Evolutionary conservation across 257 asterid genomes (phyloP).

Genomic region (Vinca minor): DNA sequence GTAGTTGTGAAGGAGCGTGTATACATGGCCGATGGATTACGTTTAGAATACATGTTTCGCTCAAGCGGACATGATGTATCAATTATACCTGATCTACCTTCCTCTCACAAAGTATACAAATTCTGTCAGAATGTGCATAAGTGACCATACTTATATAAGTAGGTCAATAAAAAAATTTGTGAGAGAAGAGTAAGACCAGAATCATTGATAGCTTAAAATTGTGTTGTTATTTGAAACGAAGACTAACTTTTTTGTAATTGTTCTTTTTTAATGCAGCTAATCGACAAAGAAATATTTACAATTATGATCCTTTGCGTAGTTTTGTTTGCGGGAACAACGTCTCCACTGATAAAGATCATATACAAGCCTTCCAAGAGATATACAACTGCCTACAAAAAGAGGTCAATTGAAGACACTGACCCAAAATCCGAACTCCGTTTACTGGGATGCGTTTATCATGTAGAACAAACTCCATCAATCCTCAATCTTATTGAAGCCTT

Average conservation of each 20-base stretch:
- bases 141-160: too few relatives aligned
- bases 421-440: constrained; percentile 26
- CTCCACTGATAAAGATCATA: constrained; percentile 24
- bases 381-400: constrained; percentile 4
- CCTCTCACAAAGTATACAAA: too few relatives aligned
- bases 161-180: too few relatives aligned
- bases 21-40: too few relatives aligned
- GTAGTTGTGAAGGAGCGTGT: too few relatives aligned
- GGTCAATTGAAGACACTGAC: constrained; percentile 22
- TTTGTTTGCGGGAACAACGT: constrained; percentile 18
- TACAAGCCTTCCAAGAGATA: constrained; percentile 31
- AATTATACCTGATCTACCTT: too few relatives aligned
- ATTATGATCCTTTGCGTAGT: constrained; percentile 27
- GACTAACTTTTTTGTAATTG: too few relatives aligned
- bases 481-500: constrained; percentile 28
- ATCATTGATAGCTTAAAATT: too few relatives aligned
- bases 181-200: too few relatives aligned
- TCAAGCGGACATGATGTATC: too few relatives aligned
- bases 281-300: constrained; percentile 22
- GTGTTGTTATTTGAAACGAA: not conserved
- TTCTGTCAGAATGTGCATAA: too few relatives aligned
- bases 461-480: constrained; percentile 27
- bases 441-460: constrained; percentile 29
- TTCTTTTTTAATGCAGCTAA: constrained; percentile 22
- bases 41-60: too few relatives aligned